phyloP scores from a whole-genome alignment of 306 rosid species.

The Pyrus pyrifolia region DNA sequence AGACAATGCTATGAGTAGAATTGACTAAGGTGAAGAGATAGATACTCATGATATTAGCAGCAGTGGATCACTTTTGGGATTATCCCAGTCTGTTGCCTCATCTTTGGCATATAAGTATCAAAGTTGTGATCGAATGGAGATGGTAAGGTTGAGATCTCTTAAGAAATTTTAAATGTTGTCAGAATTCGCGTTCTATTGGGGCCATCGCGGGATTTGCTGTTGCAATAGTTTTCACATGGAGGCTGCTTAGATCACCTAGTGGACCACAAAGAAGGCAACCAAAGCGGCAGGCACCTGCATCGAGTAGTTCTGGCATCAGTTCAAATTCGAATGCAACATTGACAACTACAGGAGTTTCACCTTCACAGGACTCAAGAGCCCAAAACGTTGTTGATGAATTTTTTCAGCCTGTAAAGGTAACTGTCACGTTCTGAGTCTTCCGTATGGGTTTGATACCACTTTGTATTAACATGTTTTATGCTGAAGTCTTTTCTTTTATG shows the following conservation, averaged over 20 bases:
- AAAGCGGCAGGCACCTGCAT: slow-evolving; percentile 59
- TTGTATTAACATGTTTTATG: slow-evolving; percentile 12
- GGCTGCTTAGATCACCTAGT: slow-evolving; percentile 69
- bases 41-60: not conserved
- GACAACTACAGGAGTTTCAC: slow-evolving; percentile 32
- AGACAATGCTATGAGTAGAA: not conserved
- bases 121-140: not conserved
- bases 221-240: slow-evolving; percentile 84
- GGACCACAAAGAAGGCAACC: slow-evolving; percentile 58
- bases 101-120: not conserved
- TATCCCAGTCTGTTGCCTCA: not conserved
- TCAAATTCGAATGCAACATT: slow-evolving; percentile 38
- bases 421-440: slow-evolving; percentile 5
- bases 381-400: slow-evolving; percentile 71
- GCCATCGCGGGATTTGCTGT: slow-evolving; percentile 88
- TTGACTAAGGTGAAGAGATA: not conserved
- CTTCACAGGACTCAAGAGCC: slow-evolving; percentile 55
- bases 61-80: not conserved
- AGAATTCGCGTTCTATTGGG: slow-evolving; percentile 77
- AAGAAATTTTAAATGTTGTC: slow-evolving; percentile 21
- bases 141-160: not conserved
- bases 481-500: slow-evolving; percentile 15
- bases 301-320: slow-evolving; percentile 49
- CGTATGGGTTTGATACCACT: not conserved
- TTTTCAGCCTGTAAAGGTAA: slow-evolving; percentile 68